Evolutionary conservation across 306 rosid species (phyloP).

Genomic region (Vigna nakashimae): DNA sequence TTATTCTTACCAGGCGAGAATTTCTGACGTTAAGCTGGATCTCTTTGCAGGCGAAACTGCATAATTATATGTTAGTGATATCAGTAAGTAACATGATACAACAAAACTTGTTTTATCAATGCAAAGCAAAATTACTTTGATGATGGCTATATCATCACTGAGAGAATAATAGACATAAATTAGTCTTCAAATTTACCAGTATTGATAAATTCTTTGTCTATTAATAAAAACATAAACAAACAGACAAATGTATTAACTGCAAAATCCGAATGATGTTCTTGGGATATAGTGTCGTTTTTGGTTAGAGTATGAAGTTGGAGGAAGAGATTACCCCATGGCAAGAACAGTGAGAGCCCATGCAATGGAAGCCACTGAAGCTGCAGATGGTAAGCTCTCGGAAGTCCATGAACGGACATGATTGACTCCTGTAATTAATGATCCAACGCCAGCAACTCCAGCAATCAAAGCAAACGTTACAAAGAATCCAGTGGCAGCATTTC

Average conservation of each 20-base stretch:
- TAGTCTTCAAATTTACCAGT: too few relatives aligned
- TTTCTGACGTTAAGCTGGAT: constrained; percentile 74
- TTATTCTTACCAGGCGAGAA: constrained; percentile 75
- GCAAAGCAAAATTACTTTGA: not conserved
- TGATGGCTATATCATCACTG: not conserved
- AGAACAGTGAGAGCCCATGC: constrained; percentile 94
- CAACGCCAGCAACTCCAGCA: constrained; percentile 90
- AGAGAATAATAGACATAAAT: too few relatives aligned
- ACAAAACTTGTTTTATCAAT: not conserved
- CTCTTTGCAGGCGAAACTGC: constrained; percentile 95
- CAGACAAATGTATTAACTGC: too few relatives aligned
- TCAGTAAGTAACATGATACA: not conserved
- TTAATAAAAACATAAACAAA: too few relatives aligned
- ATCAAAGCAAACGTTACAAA: constrained; percentile 82
- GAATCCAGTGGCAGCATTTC: constrained; percentile 98
- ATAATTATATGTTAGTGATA: constrained; percentile 36
- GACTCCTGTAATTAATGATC: constrained; percentile 69
- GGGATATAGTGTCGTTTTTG: not conserved
- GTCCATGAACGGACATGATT: constrained; percentile 87
- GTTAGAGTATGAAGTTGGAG: not conserved
- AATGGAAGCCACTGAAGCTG: constrained; percentile 75
- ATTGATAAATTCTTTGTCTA: too few relatives aligned
- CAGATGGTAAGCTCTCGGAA: constrained; percentile 81
- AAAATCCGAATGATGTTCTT: too few relatives aligned
- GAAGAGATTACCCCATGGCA: constrained; percentile 79